These are phyloP conservation scores for Suhomyces wounanorum DNA, from an alignment of 1,139 yeast genomes.

Conservation along the genomic window DNA sequence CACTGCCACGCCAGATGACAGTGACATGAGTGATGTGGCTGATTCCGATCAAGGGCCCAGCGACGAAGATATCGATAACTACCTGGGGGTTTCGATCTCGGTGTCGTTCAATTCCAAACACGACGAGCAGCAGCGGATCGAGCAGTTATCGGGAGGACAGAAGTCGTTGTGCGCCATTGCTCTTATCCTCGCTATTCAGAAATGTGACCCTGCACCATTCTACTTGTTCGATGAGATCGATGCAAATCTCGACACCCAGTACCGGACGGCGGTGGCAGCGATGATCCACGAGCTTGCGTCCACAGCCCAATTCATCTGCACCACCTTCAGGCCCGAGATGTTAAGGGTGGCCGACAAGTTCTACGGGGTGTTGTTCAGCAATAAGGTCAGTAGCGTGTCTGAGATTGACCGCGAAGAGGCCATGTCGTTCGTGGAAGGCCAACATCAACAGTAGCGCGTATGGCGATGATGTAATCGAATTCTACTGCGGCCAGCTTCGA, in stretches of 20 bases:
- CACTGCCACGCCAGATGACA: conserved; percentile 13
- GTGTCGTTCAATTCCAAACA: conserved; percentile 88
- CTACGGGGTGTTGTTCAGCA: conserved; percentile 83
- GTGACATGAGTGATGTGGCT: conserved; percentile 19
- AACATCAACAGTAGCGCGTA: conserved; percentile 23
- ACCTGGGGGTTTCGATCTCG: conserved; percentile 79
- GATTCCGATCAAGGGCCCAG: conserved; percentile 17
- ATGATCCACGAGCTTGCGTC: conserved; percentile 66
- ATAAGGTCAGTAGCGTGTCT: conserved; percentile 78
- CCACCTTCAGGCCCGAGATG: conserved; percentile 95
- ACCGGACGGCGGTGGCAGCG: conserved; percentile 83
- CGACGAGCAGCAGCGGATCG: conserved; percentile 86
- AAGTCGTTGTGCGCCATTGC: conserved; percentile 95
- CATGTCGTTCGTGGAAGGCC: conserved; percentile 75
- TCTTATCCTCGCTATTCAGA: conserved; percentile 87
- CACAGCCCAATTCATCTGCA: conserved; percentile 87
- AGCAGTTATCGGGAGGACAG: conserved; percentile 95
- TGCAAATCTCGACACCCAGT: conserved; percentile 92
- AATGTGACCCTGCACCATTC: conserved; percentile 96
- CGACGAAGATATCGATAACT: conserved; percentile 51
- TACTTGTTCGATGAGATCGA: conserved; percentile 95
- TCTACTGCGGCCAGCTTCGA: too few species aligned
- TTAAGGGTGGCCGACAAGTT: conserved; percentile 82
- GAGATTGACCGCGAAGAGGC: conserved; percentile 77
- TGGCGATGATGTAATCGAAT: not conserved